These are phyloP conservation scores for Cercospora janseana DNA, from an alignment of 2,329 filamentous ascomycete species.

Conservation along the genomic window DNA sequence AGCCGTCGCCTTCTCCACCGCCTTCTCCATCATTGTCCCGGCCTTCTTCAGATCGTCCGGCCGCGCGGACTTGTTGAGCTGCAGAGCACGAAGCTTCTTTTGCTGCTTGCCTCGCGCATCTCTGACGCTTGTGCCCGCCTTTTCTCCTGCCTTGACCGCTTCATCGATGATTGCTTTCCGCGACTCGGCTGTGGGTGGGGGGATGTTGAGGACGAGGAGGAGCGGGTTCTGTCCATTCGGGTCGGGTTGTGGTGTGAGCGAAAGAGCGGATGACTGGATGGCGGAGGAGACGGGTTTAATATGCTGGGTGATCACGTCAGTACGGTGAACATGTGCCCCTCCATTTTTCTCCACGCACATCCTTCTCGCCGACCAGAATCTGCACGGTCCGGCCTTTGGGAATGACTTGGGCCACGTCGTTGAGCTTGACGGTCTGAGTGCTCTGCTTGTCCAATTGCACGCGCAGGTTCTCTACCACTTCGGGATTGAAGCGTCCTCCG, in stretches of 20 bases:
- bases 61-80: conserved; percentile 44
- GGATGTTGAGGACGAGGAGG: conserved; percentile 56
- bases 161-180: conserved; percentile 34
- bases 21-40: conserved; percentile 50
- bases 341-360: conserved; percentile 50
- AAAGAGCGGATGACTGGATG: conserved; percentile 53
- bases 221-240: conserved; percentile 50
- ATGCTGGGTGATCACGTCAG: conserved; percentile 42
- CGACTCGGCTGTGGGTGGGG: conserved; percentile 58
- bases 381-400: conserved; percentile 62
- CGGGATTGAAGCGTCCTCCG: conserved; percentile 62
- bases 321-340: background rate
- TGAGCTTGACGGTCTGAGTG: conserved; percentile 55
- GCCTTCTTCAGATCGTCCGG: conserved; percentile 53
- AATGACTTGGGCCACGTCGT: conserved; percentile 66
- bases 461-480: conserved; percentile 59
- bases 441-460: conserved; percentile 56
- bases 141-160: conserved; percentile 44
- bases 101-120: conserved; percentile 49
- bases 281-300: conserved; percentile 54
- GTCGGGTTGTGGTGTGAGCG: conserved; percentile 50
- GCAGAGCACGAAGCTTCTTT: conserved; percentile 48
- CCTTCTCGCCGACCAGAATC: conserved; percentile 63
- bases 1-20: conserved; percentile 48
- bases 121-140: conserved; percentile 43